A percentile compares a stretch with the other conserved stretches of the same genome.
These are phyloP conservation scores for Colletotrichum chrysophilum DNA, from an alignment of 2,329 filamentous ascomycete genomes.

Conservation along the genomic window DNA sequence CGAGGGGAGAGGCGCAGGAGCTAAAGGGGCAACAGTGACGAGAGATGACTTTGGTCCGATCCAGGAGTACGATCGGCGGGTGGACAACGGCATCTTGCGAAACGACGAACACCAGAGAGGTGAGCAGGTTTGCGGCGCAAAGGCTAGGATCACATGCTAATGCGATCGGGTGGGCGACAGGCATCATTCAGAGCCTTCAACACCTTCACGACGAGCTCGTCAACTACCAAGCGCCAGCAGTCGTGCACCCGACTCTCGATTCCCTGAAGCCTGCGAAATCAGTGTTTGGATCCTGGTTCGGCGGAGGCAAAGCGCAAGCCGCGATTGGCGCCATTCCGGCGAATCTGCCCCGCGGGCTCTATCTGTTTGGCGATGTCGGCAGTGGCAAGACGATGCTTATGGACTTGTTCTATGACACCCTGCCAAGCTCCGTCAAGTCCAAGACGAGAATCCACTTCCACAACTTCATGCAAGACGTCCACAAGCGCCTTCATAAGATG, in stretches of 20 bases:
- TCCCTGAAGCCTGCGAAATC: conserved; percentile 63
- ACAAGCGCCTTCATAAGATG: conserved; percentile 86
- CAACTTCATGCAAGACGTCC: conserved; percentile 99
- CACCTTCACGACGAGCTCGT: conserved; percentile 84
- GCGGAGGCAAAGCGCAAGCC: conserved; percentile 44
- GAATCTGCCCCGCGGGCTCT: conserved; percentile 85
- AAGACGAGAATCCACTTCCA: conserved; percentile 98
- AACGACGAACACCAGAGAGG: conserved; percentile 93
- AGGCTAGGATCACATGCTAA: neutral
- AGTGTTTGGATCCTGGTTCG: conserved; percentile 67
- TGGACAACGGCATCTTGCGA: conserved; percentile 73
- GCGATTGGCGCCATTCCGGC: conserved; percentile 64
- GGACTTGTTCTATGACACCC: conserved; percentile 95
- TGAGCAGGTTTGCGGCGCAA: conserved; percentile 39
- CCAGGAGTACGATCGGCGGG: conserved; percentile 85
- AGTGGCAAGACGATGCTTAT: conserved; percentile 99
- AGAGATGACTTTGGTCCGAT: conserved; percentile 69
- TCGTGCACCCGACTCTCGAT: conserved; percentile 79
- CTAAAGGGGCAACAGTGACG: conserved; percentile 1
- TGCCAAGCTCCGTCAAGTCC: conserved; percentile 77
- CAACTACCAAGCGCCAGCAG: conserved; percentile 74
- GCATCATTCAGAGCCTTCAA: conserved; percentile 88
- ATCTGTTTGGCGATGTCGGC: conserved; percentile 95
- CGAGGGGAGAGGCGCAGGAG: neutral
- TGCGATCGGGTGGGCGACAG: conserved; percentile 44